phyloP scores from a whole-genome alignment of 2,329 filamentous ascomycete species.

The Trichoderma harzianum region DNA sequence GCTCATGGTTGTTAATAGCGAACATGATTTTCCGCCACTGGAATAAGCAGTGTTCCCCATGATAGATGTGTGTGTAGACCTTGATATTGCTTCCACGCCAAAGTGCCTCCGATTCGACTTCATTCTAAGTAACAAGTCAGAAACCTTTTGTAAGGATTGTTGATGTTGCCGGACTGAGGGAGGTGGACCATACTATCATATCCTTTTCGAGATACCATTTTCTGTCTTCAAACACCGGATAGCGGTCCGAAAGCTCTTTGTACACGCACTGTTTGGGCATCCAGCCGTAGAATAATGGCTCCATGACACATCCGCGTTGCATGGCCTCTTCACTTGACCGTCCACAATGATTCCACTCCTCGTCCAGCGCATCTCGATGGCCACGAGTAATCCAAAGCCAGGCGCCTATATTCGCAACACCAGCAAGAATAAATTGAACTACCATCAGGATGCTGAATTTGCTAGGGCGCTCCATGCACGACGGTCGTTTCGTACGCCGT shows the following conservation, averaged over 20 bases:
- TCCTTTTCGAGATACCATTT: not conserved
- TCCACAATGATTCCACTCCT: not conserved
- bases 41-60: not conserved
- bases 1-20: not conserved
- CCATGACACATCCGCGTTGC: not conserved
- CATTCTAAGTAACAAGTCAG: not conserved
- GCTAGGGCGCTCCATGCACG: not conserved
- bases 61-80: not conserved
- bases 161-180: not conserved
- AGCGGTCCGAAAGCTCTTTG: not conserved
- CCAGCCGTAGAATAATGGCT: not conserved
- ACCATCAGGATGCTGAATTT: not conserved
- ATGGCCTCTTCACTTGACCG: not conserved
- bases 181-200: not conserved
- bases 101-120: not conserved
- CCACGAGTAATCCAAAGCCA: not conserved
- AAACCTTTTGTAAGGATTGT: not conserved
- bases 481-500: not conserved
- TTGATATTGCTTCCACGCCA: not conserved
- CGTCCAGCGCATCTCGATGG: not conserved
- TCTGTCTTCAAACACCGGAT: not conserved
- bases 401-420: not conserved
- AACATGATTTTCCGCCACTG: constrained; percentile 1
- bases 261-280: not conserved
- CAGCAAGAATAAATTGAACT: not conserved